Conservation (phyloP, 306 rosid genomes). For the Cucurbita maxima region DNA sequence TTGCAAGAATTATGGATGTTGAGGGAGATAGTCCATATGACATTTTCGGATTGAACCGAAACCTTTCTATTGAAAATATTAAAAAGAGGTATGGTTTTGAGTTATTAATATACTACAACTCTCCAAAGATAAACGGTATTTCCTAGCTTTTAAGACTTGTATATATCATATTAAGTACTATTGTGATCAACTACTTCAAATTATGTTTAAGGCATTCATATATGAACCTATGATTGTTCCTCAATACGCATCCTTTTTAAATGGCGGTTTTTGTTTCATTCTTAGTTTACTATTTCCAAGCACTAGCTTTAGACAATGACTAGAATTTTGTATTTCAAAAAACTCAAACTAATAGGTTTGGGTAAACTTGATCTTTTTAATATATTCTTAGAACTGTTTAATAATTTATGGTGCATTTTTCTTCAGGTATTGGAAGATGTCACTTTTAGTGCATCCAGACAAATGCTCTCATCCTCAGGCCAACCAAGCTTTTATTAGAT, state of each 20-base stretch:
- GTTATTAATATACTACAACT: background rate
- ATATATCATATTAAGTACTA: background rate
- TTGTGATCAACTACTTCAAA: background rate
- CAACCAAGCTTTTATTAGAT: slow-evolving; percentile 72
- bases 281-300: background rate
- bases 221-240: background rate
- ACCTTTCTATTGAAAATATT: slow-evolving; percentile 52
- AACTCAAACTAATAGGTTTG: background rate
- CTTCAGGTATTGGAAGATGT: slow-evolving; percentile 80
- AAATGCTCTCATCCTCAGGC: slow-evolving; percentile 97
- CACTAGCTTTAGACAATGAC: background rate
- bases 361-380: background rate
- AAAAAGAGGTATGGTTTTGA: slow-evolving; percentile 55
- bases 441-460: slow-evolving; percentile 98
- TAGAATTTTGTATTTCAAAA: background rate
- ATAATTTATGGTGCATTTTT: background rate
- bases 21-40: slow-evolving; percentile 64
- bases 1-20: slow-evolving; percentile 71
- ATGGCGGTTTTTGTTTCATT: background rate
- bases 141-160: background rate
- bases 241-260: background rate
- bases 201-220: background rate
- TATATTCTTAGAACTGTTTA: background rate
- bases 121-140: background rate
- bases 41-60: slow-evolving; percentile 66